phyloP scores from a whole-genome alignment of 2,329 filamentous ascomycete genomes.

The Capronia epimyces region DNA sequence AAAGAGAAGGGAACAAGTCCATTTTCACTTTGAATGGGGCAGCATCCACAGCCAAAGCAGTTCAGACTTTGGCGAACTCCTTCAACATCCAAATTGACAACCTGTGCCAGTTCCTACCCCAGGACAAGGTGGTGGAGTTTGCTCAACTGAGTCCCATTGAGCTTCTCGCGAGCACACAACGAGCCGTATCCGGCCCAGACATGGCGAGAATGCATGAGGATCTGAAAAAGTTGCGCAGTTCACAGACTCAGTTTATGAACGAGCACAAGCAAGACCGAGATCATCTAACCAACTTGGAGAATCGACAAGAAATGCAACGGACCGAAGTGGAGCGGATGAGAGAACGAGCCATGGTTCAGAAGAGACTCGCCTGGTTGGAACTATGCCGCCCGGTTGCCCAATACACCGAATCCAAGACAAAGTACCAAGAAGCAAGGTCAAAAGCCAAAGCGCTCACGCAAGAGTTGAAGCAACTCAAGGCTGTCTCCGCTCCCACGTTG shows the following conservation, averaged over 20 bases:
- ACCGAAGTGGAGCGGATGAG: constrained; percentile 77
- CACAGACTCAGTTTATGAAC: constrained; percentile 60
- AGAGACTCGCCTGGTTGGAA: constrained; percentile 60
- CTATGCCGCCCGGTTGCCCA: constrained; percentile 60
- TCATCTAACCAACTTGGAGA: constrained; percentile 61
- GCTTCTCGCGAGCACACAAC: constrained; percentile 76
- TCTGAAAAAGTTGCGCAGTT: constrained; percentile 64
- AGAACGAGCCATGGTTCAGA: constrained; percentile 65
- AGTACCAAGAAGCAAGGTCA: constrained; percentile 50
- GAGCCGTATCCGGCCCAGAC: constrained; percentile 75
- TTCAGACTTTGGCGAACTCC: constrained; percentile 61
- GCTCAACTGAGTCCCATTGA: constrained; percentile 76
- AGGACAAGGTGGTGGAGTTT: constrained; percentile 94
- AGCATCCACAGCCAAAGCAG: constrained; percentile 54
- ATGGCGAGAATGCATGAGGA: constrained; percentile 73
- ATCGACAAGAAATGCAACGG: constrained; percentile 66
- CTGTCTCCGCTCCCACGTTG: constrained; percentile 61
- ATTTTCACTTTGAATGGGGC: constrained; percentile 72
- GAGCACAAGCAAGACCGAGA: constrained; percentile 57
- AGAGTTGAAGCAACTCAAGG: constrained; percentile 57
- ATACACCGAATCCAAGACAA: constrained; percentile 53
- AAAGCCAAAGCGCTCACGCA: constrained; percentile 50
- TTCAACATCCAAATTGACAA: constrained; percentile 96
- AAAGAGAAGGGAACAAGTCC: constrained; percentile 72
- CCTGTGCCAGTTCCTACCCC: constrained; percentile 91